Percentiles rank a stretch among this genome's conserved stretches.
These are phyloP conservation scores for Cladosporium sp. DNA, from an alignment of 2,329 filamentous ascomycete species.

Conservation along the genomic window DNA sequence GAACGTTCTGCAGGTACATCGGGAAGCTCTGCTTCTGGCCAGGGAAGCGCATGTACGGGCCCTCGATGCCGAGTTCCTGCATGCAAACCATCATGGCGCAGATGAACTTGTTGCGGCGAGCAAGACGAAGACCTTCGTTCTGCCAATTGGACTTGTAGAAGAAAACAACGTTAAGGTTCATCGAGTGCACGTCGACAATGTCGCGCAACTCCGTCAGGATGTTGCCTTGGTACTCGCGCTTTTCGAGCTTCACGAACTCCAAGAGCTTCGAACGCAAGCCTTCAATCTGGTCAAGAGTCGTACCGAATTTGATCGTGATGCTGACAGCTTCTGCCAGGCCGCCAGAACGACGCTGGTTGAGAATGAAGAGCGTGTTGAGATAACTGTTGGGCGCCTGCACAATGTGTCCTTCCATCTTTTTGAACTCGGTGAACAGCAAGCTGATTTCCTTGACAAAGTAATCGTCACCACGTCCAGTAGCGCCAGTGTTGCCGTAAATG, in stretches of 20 bases:
- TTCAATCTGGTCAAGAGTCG: constrained; percentile 76
- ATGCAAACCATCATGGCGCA: constrained; percentile 85
- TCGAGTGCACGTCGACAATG: constrained; percentile 76
- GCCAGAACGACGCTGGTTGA: constrained; percentile 88
- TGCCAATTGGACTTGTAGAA: constrained; percentile 98
- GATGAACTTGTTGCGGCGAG: constrained; percentile 89
- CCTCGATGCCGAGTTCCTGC: constrained; percentile 77
- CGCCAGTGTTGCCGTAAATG: constrained; percentile 84
- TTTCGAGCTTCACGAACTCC: constrained; percentile 77
- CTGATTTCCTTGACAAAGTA: constrained; percentile 96
- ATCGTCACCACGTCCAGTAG: constrained; percentile 74
- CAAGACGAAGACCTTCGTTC: constrained; percentile 84
- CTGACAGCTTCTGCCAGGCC: constrained; percentile 81
- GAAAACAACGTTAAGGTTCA: constrained; percentile 88
- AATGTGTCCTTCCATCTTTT: constrained; percentile 96
- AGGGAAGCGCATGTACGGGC: constrained; percentile 67
- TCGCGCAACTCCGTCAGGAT: constrained; percentile 79
- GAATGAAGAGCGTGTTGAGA: constrained; percentile 86
- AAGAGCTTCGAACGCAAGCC: constrained; percentile 72
- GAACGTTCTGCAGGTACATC: constrained; percentile 55
- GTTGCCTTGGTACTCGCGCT: constrained; percentile 81
- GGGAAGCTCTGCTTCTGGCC: constrained; percentile 64
- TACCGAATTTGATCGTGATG: constrained; percentile 83
- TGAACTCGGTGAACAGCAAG: constrained; percentile 91
- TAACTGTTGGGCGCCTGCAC: constrained; percentile 95